Evolutionary conservation across 805 yeast genomes (phyloP).

Genomic region (Candida boidinii): DNA sequence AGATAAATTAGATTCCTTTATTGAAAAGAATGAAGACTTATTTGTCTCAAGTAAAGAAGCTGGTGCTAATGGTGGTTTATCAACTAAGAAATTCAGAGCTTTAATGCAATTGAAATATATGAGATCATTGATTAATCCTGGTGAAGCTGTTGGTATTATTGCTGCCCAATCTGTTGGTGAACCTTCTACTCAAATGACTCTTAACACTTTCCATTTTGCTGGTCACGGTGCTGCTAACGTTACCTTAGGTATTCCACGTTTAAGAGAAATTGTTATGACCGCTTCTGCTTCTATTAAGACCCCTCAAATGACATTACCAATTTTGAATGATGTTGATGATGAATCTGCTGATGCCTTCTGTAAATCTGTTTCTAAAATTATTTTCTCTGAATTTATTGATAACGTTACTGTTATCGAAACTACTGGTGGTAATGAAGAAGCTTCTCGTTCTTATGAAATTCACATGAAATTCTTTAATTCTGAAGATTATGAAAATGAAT

Average conservation of each 20-base stretch:
- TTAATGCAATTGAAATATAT: slow-evolving; percentile 97
- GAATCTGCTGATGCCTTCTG: slow-evolving; percentile 89
- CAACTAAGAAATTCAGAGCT: slow-evolving; percentile 83
- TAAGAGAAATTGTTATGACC: slow-evolving; percentile 99
- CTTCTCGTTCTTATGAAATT: slow-evolving; percentile 65
- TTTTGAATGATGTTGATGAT: slow-evolving; percentile 70
- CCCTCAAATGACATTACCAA: slow-evolving; percentile 97
- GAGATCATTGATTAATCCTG: slow-evolving; percentile 92
- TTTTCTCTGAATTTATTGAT: slow-evolving; percentile 83
- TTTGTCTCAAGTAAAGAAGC: slow-evolving; percentile 49
- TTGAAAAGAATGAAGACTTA: slow-evolving; percentile 43
- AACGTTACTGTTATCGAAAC: slow-evolving; percentile 82
- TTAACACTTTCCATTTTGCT: slow-evolving; percentile 95
- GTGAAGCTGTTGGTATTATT: slow-evolving; percentile 97
- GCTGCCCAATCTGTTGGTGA: slow-evolving; percentile 99
- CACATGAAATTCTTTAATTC: slow-evolving; percentile 67
- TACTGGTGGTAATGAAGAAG: slow-evolving; percentile 47
- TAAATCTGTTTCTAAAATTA: slow-evolving; percentile 78
- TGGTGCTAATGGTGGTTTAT: slow-evolving; percentile 38
- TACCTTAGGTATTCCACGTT: slow-evolving; percentile 98
- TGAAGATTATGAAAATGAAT: slow-evolving; percentile 75
- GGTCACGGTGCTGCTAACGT: slow-evolving; percentile 99
- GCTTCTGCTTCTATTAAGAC: slow-evolving; percentile 93
- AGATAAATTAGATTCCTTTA: slow-evolving; percentile 64
- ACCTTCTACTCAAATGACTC: slow-evolving; percentile 98